A percentile compares a stretch with the other conserved stretches of the same genome.
Evolutionary conservation across 306 rosid genomes (phyloP).

Genomic region (Acmispon strigosus): DNA sequence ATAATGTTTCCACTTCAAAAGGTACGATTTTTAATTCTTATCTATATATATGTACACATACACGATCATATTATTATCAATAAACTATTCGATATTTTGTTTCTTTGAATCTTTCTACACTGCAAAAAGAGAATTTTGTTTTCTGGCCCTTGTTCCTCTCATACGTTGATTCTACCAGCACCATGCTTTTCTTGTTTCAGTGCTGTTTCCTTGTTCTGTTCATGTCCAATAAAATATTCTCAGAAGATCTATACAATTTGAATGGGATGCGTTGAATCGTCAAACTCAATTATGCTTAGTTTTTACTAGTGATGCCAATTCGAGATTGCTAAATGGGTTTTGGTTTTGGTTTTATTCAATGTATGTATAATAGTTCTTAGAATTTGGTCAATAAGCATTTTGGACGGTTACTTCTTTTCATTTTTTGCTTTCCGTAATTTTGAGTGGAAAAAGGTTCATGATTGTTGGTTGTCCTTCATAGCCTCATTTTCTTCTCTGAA

Average conservation of each 20-base stretch:
- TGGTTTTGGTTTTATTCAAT: constrained; percentile 7
- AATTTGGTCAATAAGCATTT: not conserved
- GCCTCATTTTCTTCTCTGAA: constrained; percentile 55
- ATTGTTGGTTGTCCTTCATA: constrained; percentile 57
- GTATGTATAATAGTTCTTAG: not conserved
- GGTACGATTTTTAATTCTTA: constrained; percentile 37
- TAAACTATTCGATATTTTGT: not conserved
- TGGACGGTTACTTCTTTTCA: not conserved
- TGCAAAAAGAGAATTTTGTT: not conserved
- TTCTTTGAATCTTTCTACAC: not conserved
- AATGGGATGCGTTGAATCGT: constrained; percentile 23
- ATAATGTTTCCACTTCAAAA: constrained; percentile 76
- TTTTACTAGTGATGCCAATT: constrained; percentile 19
- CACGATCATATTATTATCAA: not conserved
- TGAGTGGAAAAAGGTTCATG: constrained; percentile 47
- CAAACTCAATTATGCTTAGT: not conserved
- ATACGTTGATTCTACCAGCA: constrained; percentile 31
- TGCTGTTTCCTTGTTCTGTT: not conserved
- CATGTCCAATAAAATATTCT: not conserved
- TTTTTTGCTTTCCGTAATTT: constrained; percentile 19
- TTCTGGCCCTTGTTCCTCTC: constrained; percentile 6
- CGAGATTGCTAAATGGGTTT: constrained; percentile 10
- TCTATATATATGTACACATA: too few species aligned
- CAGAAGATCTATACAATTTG: constrained; percentile 16
- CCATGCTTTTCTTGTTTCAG: not conserved